Percentiles rank a stretch among this genome's conserved stretches.
phyloP scores from a whole-genome alignment of 1,284 basidiomycete genomes.

The Xerocomus amazonicus region DNA sequence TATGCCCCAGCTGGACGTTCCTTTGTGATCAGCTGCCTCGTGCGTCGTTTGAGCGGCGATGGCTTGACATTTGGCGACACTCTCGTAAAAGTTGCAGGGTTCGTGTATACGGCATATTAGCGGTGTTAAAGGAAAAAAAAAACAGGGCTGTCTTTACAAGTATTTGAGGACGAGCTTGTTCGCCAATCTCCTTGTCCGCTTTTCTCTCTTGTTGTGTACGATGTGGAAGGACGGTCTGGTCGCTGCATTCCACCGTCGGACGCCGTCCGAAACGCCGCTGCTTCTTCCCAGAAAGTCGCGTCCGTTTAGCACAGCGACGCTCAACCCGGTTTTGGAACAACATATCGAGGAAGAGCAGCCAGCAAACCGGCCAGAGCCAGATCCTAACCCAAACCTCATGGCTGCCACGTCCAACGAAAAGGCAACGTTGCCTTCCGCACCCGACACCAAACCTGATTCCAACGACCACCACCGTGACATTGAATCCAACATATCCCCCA shows the following conservation, averaged over 20 bases:
- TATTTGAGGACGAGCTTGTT: constrained; percentile 3
- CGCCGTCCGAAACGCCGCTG: constrained; percentile 16
- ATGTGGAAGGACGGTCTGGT: constrained; percentile 19
- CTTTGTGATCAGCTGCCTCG: neutral
- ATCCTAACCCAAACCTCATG: too few species aligned
- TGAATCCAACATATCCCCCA: constrained; percentile 7
- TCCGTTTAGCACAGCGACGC: constrained; percentile 10
- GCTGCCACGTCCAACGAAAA: neutral
- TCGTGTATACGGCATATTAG: neutral
- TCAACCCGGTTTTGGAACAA: constrained; percentile 14
- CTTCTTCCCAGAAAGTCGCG: constrained; percentile 10
- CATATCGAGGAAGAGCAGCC: neutral
- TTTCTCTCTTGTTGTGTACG: too few species aligned
- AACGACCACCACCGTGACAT: constrained; percentile 2
- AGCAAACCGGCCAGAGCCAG: neutral
- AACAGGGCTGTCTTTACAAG: constrained; percentile 3
- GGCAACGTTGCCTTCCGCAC: neutral
- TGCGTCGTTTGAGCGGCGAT: constrained; percentile 7
- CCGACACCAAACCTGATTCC: neutral
- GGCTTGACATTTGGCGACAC: too few species aligned
- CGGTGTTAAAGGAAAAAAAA: constrained; percentile 2
- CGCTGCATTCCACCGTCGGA: constrained; percentile 18
- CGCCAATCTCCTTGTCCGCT: neutral
- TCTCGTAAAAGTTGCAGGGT: neutral
- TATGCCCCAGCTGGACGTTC: neutral